Percentiles rank a stretch among this genome's conserved stretches.
Conservation (phyloP, 345 rosid species). For the Melaleuca quinquenervia region DNA sequence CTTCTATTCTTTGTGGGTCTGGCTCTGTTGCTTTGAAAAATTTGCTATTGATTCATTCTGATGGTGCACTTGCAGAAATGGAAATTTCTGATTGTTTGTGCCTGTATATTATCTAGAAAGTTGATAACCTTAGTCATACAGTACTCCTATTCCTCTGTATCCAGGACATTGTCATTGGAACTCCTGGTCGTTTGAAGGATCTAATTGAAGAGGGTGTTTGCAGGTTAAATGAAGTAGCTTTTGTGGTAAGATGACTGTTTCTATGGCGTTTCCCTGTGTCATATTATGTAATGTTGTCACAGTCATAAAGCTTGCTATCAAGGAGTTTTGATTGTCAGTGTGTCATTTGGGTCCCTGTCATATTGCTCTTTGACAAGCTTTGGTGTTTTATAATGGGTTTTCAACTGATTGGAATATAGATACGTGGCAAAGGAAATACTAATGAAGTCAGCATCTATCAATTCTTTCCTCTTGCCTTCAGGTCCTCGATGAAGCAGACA, state of each 20-base stretch:
- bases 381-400: background rate
- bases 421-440: background rate
- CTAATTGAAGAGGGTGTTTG: slow-evolving; percentile 70
- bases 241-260: slow-evolving; percentile 53
- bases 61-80: background rate
- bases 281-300: background rate
- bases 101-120: background rate
- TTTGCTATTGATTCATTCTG: background rate
- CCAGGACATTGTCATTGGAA: slow-evolving; percentile 86
- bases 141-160: background rate
- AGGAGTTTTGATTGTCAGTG: background rate
- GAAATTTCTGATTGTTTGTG: background rate
- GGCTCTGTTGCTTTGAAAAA: background rate
- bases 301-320: background rate
- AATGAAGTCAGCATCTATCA: background rate
- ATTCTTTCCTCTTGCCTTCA: slow-evolving; percentile 10
- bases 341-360: background rate
- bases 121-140: background rate
- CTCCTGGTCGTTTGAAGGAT: slow-evolving; percentile 98
- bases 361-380: background rate
- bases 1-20: background rate
- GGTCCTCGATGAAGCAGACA: slow-evolving; percentile 98
- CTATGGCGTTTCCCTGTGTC: background rate
- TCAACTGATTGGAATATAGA: background rate
- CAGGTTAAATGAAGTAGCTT: slow-evolving; percentile 63